These are phyloP conservation scores for Serendipita sp. DNA, from an alignment of 768 basidiomycete species.

Conservation along the genomic window DNA sequence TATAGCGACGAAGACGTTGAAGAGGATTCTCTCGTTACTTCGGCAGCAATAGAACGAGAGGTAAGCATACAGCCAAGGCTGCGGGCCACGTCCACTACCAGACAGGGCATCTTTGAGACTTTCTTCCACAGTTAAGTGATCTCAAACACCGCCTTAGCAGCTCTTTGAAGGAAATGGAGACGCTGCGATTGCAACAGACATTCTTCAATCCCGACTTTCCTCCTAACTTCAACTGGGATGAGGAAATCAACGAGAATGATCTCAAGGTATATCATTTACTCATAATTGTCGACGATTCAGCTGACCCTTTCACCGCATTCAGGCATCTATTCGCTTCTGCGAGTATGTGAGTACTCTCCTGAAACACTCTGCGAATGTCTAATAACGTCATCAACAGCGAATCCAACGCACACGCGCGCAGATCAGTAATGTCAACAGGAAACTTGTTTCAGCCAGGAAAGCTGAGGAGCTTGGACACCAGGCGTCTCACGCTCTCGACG, in stretches of 20 bases:
- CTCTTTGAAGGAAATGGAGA: not conserved
- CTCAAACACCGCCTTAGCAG: not conserved
- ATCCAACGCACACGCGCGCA: not conserved
- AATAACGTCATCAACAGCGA: not conserved
- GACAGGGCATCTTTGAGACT: not conserved
- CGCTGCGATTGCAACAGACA: not conserved
- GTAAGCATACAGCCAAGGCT: not conserved
- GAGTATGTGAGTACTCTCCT: not conserved
- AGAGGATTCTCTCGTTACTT: not conserved
- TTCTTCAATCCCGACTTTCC: not conserved
- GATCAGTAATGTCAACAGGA: not conserved
- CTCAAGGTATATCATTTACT: not conserved
- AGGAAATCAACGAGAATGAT: conserved; percentile 4
- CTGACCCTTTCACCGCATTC: not conserved
- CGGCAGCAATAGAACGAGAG: not conserved
- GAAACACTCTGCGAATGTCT: not conserved
- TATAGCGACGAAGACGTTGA: not conserved
- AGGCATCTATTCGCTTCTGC: not conserved
- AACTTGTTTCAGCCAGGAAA: not conserved
- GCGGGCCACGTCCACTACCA: not conserved
- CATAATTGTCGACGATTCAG: not conserved
- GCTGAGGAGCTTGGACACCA: not conserved
- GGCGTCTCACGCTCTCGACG: not conserved
- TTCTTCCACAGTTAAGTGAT: not conserved
- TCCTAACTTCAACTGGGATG: not conserved